Percentiles rank a stretch among this genome's conserved stretches.
Evolutionary conservation across 495 filamentous ascomycete species (phyloP).

Genomic region (Paragyromitra xinjiangensis): DNA sequence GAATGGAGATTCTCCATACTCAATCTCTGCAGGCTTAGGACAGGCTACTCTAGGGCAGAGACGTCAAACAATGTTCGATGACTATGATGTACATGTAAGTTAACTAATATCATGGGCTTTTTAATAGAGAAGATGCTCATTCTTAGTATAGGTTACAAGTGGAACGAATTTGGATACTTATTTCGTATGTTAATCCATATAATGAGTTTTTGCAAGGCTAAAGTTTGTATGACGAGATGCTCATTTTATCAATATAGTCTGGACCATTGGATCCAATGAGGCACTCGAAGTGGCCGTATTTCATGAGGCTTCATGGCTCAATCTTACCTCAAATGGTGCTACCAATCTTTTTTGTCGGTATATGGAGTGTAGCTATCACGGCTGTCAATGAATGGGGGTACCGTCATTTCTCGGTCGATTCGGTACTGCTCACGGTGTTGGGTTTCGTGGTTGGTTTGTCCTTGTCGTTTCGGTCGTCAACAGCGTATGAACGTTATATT

Average conservation of each 20-base stretch:
- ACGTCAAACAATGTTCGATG: too few species aligned
- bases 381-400: slow-evolving; percentile 66
- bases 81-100: background rate
- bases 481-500: slow-evolving; percentile 78
- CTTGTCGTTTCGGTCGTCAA: slow-evolving; percentile 82
- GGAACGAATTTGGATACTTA: slow-evolving; percentile 64
- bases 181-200: slow-evolving; percentile 61
- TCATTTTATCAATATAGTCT: slow-evolving; percentile 19
- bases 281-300: slow-evolving; percentile 84
- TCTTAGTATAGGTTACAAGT: background rate
- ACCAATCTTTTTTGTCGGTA: slow-evolving; percentile 71
- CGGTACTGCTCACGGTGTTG: slow-evolving; percentile 79
- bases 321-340: slow-evolving; percentile 83
- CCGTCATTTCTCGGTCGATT: slow-evolving; percentile 66
- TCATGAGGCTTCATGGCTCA: slow-evolving; percentile 81
- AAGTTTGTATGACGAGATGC: background rate
- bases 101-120: background rate
- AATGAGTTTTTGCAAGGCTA: background rate
- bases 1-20: too few species aligned
- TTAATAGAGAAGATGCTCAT: background rate
- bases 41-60: too few species aligned
- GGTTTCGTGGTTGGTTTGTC: slow-evolving; percentile 90
- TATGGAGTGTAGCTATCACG: slow-evolving; percentile 76
- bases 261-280: slow-evolving; percentile 75
- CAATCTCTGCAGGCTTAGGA: too few species aligned